Base-by-base conservation (phyloP, 306 rosid species). In the Inga oerstediana region DNA sequence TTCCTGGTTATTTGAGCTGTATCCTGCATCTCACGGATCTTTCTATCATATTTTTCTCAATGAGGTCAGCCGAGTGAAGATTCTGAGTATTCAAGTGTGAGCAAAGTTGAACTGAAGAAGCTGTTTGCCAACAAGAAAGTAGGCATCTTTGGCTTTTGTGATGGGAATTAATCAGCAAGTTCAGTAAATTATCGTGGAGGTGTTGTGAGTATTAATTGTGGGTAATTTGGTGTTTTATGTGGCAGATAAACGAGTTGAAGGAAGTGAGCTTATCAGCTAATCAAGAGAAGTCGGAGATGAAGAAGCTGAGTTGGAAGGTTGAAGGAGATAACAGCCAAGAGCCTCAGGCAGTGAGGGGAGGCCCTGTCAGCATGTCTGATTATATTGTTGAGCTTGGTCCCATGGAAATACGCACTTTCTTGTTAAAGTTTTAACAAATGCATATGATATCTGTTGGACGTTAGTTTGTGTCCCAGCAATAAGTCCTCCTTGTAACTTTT, bases 101-200 rank as follows among this genome's bases (percentile, higher is more conserved):
- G 91, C 83, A 83, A 91, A 82, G 95, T 93, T 70, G 98, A 95
- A 77, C 74, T 95, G 86, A 95, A 90, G 89, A 93, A 92, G 85
- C 48, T 95, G 86, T 87, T 95, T 78, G 27, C 87, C 8, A 77
- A 78, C 22, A 95, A 92, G 88, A 85, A 17, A 84, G 98, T 95
- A 92, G 17, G 78, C 61, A 70, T 51, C 66, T 35, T 8, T 41
- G 30, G 13, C 79, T n/a, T 39, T 22, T 72, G 76, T 22, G 24
- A 27, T 2, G 56, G 39, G 32, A 41, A 14, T 32, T 49, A 49
- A 24, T 4, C 45, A 39, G 39, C 3, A 49, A 51, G 45, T 51
- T 34, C 7, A 51, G 65, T 74, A 13, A 72, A 45, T n/a, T 72
- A n/a, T 16, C 16, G 22, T 34, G 65, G 19, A 74, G 37, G 37